Base-by-base conservation (phyloP, 306 rosid genomes). In the Sesbania bispinosa region DNA sequence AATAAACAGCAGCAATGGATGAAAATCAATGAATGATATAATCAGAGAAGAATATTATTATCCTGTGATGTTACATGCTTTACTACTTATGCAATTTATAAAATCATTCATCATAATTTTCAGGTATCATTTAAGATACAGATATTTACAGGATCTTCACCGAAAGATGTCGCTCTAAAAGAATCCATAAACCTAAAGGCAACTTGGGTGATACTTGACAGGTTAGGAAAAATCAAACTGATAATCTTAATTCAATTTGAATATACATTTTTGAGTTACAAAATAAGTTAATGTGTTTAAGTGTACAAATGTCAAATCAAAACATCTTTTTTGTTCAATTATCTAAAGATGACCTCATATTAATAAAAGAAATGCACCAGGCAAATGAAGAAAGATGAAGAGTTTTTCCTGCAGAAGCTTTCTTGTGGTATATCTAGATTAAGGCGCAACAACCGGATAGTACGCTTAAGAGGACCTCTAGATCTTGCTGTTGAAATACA, bases 201-300 rank as follows among this genome's bases (percentile, higher is more conserved):
- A 70, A 85, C 89, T 42, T 90, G 96, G 96, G 43, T 90, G 13
- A 75, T 93, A 68, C 89, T 93, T 29, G 93, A 86, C 66, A 90
- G 92, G 98, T 93, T 27, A 72, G 87, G 65, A 57, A 14, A 77
- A 50, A 60, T 19, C 42, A 60, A 46, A 33, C 20, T 3, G 23
- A 70, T 64, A 64, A 27, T 59, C 27, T 64, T 33, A 58, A 51
- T 77, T 63, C 7, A 27, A 35, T 55, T 54, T 32, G 65, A 64
- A 41, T 29, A 27, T 20, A 14, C 39, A 39, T 64, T 47, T 58
- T 14, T 16, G 52, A 42, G 20, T 13, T 16, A 10, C 19, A 55
- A 41, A 39, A 51, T 26, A 46, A 77, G 24, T 19, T 35, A 29
- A 47, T 29, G 2, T 6, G 32, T 54, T 3, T 3, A 64, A 43